Evolutionary conservation across 2,329 filamentous ascomycete species (phyloP), one percentile per base, ranked within the genome.

Genomic region (Colletotrichum eremochloae): DNA sequence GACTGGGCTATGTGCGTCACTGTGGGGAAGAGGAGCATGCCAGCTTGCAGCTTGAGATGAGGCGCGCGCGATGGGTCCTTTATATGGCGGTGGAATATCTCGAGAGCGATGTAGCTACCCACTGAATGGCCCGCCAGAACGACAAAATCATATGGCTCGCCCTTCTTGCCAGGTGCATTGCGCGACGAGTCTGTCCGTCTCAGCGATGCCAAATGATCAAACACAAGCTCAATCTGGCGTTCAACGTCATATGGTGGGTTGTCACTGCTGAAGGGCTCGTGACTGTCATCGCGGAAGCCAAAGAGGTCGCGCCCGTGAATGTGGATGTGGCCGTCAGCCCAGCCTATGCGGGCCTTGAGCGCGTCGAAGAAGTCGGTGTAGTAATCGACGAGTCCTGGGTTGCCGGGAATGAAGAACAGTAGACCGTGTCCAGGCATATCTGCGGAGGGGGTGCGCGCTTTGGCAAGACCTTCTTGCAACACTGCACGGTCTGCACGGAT

Each of bases 81-180:
- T 46, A 85, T 82, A 73, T 90, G 86, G 12, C 89, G 84, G 73
- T 90, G 84, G 60, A 93, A 87, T 40, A 93, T 82, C 79, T 95
- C 92, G 74, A 94, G 88, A 3, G 88, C 83, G 29, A 95, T 91
- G 78, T 93, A 95, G 12, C 89, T 84, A 33, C 93, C 93, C 1
- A 95, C 91, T 0, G 92, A 94, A 80, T 95, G 93, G 5, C 92
- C 93, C 62, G 93, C 87, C 20, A 95, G 82, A 9, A 94, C 85
- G 24, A 94, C 87, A 62, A 84, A 84, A 77, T 90, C 85, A 74
- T 88, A 91, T 0, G 81, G 79, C 58, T 80, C 76, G 46, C 81
- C 82, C 50, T 80, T 74, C 1, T 77, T 75, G 7, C 78, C 66
- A 4, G 77, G 78, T 2, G 72, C 74, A 40, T 68, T 72, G 3